phyloP scores from a whole-genome alignment of 78 protist genomes.

The slime mould (Dictyostelium discoideum) region DNA sequence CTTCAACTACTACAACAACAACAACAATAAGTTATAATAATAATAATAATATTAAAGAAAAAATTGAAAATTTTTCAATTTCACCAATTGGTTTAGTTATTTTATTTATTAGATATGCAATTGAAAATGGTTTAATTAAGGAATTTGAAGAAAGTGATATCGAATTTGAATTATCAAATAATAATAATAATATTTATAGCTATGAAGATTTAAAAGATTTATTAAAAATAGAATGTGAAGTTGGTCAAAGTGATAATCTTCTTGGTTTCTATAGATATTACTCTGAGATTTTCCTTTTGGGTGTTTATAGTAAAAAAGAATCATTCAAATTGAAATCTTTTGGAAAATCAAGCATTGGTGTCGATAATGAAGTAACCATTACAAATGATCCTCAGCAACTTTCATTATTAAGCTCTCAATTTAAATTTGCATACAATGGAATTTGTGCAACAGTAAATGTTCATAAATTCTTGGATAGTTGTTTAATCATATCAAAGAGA shows the following conservation, averaged over 20 bases:
- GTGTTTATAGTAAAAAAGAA: background rate
- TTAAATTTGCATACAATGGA: conserved; percentile 2
- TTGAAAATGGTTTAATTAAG: background rate
- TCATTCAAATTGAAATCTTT: background rate
- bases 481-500: background rate
- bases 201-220: background rate
- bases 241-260: background rate
- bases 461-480: background rate
- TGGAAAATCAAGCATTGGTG: background rate
- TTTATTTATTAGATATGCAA: background rate
- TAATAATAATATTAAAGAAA: background rate
- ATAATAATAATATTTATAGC: background rate
- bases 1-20: background rate
- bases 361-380: background rate
- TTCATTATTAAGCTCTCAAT: background rate
- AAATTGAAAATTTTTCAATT: background rate
- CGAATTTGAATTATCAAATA: background rate
- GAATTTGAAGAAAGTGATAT: background rate
- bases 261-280: background rate
- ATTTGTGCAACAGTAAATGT: background rate
- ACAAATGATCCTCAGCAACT: background rate
- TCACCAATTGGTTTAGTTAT: background rate
- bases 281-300: background rate
- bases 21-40: background rate
- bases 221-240: background rate